A percentile compares a stretch with the other conserved stretches of the same genome.
Conservation (phyloP, 441 rosid genomes). For the Gossypium lobatum region DNA sequence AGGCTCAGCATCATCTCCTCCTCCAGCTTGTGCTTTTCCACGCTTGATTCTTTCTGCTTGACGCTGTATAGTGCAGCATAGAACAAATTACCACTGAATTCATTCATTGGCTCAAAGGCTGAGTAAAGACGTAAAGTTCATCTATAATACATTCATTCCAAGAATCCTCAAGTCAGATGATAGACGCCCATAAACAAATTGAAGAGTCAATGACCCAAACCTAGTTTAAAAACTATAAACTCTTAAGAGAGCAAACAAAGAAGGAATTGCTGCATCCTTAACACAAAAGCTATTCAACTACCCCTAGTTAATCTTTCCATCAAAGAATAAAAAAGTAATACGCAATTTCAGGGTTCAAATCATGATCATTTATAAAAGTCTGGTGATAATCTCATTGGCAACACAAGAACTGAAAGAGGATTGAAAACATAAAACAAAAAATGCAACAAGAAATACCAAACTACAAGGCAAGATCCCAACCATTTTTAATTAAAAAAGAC, state of each 20-base stretch:
- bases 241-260: neutral
- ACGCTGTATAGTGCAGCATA: constrained; percentile 40
- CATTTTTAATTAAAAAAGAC: neutral
- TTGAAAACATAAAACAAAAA: neutral
- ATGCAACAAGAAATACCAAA: neutral
- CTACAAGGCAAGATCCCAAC: neutral
- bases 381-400: neutral
- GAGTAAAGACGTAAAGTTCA: neutral
- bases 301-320: neutral
- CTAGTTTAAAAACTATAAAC: neutral
- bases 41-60: constrained; percentile 70
- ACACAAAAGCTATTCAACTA: neutral
- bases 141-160: neutral
- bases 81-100: neutral
- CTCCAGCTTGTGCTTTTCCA: constrained; percentile 49
- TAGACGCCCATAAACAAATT: neutral
- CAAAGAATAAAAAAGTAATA: neutral
- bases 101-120: constrained; percentile 1
- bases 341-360: neutral
- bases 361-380: neutral
- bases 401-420: neutral
- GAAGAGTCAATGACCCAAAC: neutral
- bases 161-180: neutral
- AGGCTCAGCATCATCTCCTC: constrained; percentile 59
- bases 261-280: neutral